Evolutionary conservation across 140 eudicot genomes (phyloP).

Genomic region (Flaveria floridana): DNA sequence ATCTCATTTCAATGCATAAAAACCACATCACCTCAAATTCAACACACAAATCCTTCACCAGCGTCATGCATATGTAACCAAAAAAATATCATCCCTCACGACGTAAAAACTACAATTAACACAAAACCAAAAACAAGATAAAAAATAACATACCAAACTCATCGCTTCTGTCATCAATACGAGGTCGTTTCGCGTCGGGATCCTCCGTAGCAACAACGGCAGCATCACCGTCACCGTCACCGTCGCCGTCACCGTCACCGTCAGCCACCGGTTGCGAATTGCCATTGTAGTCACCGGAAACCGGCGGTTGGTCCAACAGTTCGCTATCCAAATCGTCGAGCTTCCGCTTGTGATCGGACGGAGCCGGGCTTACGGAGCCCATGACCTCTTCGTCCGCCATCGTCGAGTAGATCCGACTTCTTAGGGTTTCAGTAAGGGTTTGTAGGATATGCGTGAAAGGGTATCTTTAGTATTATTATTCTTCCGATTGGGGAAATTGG

Average conservation of each 20-base stretch:
- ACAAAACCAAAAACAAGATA: background rate
- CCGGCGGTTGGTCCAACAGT: conserved; percentile 39
- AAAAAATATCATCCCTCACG: background rate
- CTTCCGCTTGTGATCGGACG: conserved; percentile 65
- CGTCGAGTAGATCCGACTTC: conserved; percentile 31
- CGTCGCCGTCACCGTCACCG: conserved; percentile 27
- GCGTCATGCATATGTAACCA: background rate
- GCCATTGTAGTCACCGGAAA: conserved; percentile 32
- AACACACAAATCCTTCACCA: background rate
- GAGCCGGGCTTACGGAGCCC: conserved; percentile 43
- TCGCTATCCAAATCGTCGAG: conserved; percentile 61
- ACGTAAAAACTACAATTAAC: conserved; percentile 13
- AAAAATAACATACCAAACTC: conserved; percentile 32
- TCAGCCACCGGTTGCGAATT: conserved; percentile 30
- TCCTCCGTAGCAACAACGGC: conserved; percentile 45
- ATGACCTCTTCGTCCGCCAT: conserved; percentile 68
- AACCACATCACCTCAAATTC: background rate
- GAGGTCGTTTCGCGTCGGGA: conserved; percentile 65
- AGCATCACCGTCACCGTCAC: conserved; percentile 11
- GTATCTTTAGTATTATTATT: conserved; percentile 14
- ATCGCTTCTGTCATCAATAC: conserved; percentile 49
- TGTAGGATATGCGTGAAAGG: conserved; percentile 7
- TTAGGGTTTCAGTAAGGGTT: conserved; percentile 42
- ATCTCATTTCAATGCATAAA: conserved; percentile 4
- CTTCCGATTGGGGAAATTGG: background rate